These are phyloP conservation scores for Russula vinacea DNA, from an alignment of 768 basidiomycete genomes.

Conservation along the genomic window DNA sequence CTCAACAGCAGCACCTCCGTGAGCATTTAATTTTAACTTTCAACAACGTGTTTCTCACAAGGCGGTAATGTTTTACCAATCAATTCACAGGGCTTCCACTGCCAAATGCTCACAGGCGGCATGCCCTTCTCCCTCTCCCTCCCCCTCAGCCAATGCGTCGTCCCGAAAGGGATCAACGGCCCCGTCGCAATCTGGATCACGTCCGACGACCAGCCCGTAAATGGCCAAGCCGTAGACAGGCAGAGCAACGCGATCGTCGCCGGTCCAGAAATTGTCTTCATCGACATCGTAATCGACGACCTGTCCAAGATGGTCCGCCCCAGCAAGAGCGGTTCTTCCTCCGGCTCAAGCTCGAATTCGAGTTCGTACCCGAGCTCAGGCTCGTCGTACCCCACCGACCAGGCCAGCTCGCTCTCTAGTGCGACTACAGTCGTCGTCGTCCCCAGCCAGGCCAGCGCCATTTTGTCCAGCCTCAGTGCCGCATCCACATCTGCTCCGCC, in stretches of 20 bases:
- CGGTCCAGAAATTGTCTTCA: conserved; percentile 66
- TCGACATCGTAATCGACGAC: conserved; percentile 55
- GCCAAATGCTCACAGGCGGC: conserved; percentile 76
- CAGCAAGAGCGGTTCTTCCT: conserved; percentile 12
- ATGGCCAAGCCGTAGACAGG: conserved; percentile 59
- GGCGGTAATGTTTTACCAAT: not conserved
- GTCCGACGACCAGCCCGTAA: conserved; percentile 55
- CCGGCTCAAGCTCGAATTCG: too few relatives aligned
- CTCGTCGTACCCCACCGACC: too few relatives aligned
- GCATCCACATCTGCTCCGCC: not conserved
- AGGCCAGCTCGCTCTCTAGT: not conserved
- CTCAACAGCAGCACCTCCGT: conserved; percentile 51
- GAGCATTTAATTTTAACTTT: conserved; percentile 29
- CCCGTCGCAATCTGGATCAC: conserved; percentile 74
- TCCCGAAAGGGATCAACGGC: conserved; percentile 68
- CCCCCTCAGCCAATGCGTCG: conserved; percentile 56
- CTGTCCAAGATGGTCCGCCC: conserved; percentile 47
- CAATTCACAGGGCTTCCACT: conserved; percentile 53
- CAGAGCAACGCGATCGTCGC: conserved; percentile 56
- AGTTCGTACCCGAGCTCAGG: too few relatives aligned
- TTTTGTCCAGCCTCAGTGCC: conserved; percentile 32
- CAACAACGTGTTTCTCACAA: not conserved
- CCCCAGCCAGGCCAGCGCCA: conserved; percentile 32
- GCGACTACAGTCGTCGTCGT: conserved; percentile 27
- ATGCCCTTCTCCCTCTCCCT: conserved; percentile 52